Evolutionary conservation across 140 eudicot species (phyloP).

Genomic region (Erigeron philadelphicus): DNA sequence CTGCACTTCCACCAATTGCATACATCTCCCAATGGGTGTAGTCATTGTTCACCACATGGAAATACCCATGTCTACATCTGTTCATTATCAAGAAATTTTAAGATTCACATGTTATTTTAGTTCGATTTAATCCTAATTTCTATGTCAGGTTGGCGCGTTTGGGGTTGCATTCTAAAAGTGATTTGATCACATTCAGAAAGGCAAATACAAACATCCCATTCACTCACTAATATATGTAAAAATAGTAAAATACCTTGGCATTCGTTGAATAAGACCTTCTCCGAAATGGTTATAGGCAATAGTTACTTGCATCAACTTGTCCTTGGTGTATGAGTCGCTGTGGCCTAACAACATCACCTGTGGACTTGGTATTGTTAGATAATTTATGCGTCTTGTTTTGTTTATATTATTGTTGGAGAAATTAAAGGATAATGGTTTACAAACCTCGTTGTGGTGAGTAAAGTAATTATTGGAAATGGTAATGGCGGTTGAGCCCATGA

Average conservation of each 20-base stretch:
- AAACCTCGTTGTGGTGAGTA: slow-evolving; percentile 84
- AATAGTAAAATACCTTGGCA: slow-evolving; percentile 98
- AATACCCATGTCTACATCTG: slow-evolving; percentile 88
- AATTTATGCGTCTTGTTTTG: no score
- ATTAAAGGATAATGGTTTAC: background rate
- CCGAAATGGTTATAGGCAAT: slow-evolving; percentile 80
- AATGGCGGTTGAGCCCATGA: slow-evolving; percentile 87
- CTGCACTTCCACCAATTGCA: slow-evolving; percentile 82
- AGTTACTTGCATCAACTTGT: slow-evolving; percentile 84
- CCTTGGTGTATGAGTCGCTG: slow-evolving; percentile 57
- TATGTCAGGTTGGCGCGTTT: no score
- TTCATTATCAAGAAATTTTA: no score
- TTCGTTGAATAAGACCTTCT: slow-evolving; percentile 60
- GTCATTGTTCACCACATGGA: slow-evolving; percentile 90
- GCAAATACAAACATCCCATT: no score
- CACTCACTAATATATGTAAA: no score
- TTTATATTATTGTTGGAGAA: no score
- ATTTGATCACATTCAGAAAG: no score
- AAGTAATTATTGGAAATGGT: slow-evolving; percentile 74
- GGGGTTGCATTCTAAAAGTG: no score
- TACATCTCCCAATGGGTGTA: slow-evolving; percentile 92
- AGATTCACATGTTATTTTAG: no score
- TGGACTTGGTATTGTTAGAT: no score
- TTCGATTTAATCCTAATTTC: no score
- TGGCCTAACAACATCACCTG: slow-evolving; percentile 89